Percentiles rank a stretch among this genome's conserved stretches.
Evolutionary conservation across 2,329 filamentous ascomycete genomes (phyloP).

Genomic region (Akanthomyces lecanii): DNA sequence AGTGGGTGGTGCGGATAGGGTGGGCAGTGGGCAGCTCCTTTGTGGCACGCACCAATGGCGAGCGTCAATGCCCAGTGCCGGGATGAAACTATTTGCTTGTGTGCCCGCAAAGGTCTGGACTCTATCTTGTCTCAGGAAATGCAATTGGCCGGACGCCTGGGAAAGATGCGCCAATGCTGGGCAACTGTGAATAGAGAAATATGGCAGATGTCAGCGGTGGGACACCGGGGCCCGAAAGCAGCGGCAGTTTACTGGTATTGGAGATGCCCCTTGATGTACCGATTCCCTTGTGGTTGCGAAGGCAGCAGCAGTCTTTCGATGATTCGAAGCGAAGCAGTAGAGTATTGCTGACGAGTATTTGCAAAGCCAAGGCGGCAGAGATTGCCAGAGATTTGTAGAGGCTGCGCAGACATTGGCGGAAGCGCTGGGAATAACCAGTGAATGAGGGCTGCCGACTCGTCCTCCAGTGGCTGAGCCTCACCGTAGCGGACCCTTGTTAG

Average conservation of each 20-base stretch:
- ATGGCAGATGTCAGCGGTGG: not conserved
- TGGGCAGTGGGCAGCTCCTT: not conserved
- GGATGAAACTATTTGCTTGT: constrained; percentile 7
- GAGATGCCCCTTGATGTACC: not conserved
- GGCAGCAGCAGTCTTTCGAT: no score
- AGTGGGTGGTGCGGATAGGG: not conserved
- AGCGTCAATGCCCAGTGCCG: not conserved
- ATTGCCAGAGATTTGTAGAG: no score
- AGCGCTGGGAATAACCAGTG: not conserved
- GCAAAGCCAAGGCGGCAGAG: no score
- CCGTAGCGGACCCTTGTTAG: not conserved
- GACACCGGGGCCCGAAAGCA: not conserved
- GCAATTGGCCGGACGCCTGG: not conserved
- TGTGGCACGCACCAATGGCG: not conserved
- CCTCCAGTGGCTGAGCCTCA: not conserved
- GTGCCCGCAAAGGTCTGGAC: not conserved
- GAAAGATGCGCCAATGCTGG: not conserved
- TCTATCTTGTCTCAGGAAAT: not conserved
- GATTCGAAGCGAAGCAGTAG: no score
- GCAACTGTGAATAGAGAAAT: not conserved
- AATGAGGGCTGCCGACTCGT: not conserved
- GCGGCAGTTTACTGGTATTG: not conserved
- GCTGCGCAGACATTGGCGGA: no score
- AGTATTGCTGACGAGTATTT: no score
- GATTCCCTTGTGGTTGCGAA: not conserved